Evolutionary conservation across 441 rosid species (phyloP).

Genomic region (Hura crepitans): DNA sequence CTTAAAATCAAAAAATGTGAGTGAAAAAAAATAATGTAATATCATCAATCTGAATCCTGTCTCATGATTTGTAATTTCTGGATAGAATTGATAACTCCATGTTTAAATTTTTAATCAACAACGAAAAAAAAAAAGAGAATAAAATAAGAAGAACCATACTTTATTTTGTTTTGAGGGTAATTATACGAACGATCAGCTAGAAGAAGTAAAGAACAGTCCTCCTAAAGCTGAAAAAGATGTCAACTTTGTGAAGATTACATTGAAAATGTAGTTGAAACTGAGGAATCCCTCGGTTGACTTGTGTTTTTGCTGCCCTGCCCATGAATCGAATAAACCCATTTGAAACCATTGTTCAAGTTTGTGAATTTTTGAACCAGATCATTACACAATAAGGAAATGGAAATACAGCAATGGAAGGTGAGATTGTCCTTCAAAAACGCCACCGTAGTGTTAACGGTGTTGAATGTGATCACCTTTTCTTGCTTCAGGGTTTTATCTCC

Average conservation of each 20-base stretch:
- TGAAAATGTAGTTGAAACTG: neutral
- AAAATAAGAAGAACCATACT: too few relatives aligned
- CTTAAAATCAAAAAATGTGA: too few relatives aligned
- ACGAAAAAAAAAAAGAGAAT: too few relatives aligned
- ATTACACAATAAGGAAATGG: conserved; percentile 30
- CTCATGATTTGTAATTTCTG: too few relatives aligned
- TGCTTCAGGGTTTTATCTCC: conserved; percentile 55
- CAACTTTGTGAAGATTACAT: neutral
- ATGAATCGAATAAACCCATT: neutral
- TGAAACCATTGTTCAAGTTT: neutral
- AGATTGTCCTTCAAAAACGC: conserved; percentile 79
- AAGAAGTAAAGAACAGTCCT: neutral
- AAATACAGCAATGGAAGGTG: conserved; percentile 54
- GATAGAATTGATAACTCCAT: too few relatives aligned
- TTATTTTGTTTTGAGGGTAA: neutral
- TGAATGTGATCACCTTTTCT: conserved; percentile 56
- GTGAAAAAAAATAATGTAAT: too few relatives aligned
- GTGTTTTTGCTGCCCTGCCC: neutral
- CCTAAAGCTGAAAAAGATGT: conserved; percentile 1
- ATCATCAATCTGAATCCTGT: conserved; percentile 49
- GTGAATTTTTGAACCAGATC: neutral
- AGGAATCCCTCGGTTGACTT: conserved; percentile 5
- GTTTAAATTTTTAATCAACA: too few relatives aligned
- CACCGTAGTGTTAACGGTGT: conserved; percentile 48
- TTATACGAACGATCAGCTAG: neutral